Evolutionary conservation across 768 basidiomycete species (phyloP).

Genomic region (Tylopilus subfusipes): DNA sequence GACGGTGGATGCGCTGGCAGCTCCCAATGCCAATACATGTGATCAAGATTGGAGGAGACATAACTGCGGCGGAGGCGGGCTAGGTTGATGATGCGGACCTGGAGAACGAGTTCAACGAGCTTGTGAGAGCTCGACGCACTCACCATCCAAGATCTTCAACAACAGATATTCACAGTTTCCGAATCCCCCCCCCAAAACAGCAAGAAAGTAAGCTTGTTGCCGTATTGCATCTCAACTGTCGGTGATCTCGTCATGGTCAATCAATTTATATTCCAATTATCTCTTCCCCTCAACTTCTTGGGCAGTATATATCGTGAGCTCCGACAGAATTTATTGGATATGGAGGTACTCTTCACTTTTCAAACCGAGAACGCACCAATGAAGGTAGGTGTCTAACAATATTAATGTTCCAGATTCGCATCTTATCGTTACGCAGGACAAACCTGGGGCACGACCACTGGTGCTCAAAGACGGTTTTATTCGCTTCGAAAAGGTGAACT

Average conservation of each 20-base stretch:
- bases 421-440: conserved; percentile 49
- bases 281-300: conserved; percentile 93
- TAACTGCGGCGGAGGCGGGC: conserved; percentile 45
- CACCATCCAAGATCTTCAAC: conserved; percentile 73
- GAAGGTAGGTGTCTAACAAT: conserved; percentile 39
- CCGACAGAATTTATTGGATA: conserved; percentile 92
- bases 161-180: conserved; percentile 60
- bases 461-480: conserved; percentile 79
- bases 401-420: background rate
- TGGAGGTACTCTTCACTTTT: conserved; percentile 93
- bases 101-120: conserved; percentile 59
- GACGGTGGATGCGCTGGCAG: conserved; percentile 85
- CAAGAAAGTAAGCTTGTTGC: conserved; percentile 64
- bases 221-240: conserved; percentile 50
- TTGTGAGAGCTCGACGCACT: conserved; percentile 53
- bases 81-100: conserved; percentile 56
- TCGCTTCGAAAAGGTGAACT: conserved; percentile 86
- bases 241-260: conserved; percentile 99
- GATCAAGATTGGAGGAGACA: conserved; percentile 63
- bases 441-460: conserved; percentile 63
- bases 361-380: conserved; percentile 75
- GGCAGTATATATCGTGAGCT: conserved; percentile 97
- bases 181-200: conserved; percentile 71
- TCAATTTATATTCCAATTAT: conserved; percentile 96
- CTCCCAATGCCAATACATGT: conserved; percentile 74